phyloP scores from a whole-genome alignment of 192 early-diverging fungal genomes.

The Podila verticillata region DNA sequence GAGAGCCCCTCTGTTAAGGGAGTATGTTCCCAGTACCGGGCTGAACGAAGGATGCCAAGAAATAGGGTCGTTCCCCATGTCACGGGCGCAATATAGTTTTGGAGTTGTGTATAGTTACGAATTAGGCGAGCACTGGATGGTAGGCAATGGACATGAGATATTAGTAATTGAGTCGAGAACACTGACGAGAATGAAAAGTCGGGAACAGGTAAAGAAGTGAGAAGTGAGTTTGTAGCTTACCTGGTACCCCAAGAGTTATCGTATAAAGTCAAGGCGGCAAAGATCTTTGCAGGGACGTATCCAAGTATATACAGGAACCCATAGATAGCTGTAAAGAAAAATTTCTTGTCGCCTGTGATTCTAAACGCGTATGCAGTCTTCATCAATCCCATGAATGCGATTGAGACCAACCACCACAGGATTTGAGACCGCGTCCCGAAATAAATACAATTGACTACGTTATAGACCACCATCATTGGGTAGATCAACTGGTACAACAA shows the following conservation, averaged over 20 bases:
- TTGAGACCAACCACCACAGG: conserved; percentile 54
- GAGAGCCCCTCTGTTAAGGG: conserved; percentile 23
- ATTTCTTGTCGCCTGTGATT: conserved; percentile 47
- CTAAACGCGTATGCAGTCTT: conserved; percentile 59
- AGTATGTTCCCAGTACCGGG: conserved; percentile 16
- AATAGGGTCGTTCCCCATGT: conserved; percentile 32
- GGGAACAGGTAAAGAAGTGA: neutral
- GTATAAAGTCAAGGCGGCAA: conserved; percentile 63
- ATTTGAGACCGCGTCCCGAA: conserved; percentile 42
- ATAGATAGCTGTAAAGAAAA: conserved; percentile 60
- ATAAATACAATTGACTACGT: conserved; percentile 54
- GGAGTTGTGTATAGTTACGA: conserved; percentile 31
- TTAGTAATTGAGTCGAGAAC: no score
- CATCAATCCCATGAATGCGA: conserved; percentile 54
- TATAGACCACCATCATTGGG: conserved; percentile 68
- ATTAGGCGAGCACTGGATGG: conserved; percentile 38
- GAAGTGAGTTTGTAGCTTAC: neutral
- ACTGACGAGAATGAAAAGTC: no score
- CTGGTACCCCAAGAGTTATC: conserved; percentile 70
- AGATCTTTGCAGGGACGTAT: conserved; percentile 67
- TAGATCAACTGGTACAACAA: conserved; percentile 68
- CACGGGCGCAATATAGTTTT: conserved; percentile 47
- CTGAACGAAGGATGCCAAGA: conserved; percentile 29
- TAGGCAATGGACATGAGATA: no score
- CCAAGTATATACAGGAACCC: conserved; percentile 63